These are phyloP conservation scores for Polymyxa betae DNA, from an alignment of 208 protist species.

Conservation along the genomic window DNA sequence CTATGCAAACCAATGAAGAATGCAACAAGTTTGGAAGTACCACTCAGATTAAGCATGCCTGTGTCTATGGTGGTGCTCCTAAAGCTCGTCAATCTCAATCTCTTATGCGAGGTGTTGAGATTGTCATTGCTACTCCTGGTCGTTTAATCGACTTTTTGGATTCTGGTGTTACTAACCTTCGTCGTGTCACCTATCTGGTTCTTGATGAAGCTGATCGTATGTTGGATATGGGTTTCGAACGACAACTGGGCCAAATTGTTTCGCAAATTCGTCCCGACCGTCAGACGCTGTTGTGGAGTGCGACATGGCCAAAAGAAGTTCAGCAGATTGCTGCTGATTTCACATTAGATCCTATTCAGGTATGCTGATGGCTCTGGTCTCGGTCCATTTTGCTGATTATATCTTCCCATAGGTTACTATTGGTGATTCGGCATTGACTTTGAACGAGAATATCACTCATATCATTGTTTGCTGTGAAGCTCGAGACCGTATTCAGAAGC, in stretches of 20 bases:
- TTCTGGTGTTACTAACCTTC: conserved; percentile 75
- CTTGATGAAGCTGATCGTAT: conserved; percentile 89
- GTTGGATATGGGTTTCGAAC: conserved; percentile 76
- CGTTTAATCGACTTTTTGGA: conserved; percentile 85
- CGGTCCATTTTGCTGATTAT: conserved; percentile 81
- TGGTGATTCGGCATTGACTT: conserved; percentile 23
- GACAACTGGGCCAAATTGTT: conserved; percentile 70
- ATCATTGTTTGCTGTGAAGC: conserved; percentile 43
- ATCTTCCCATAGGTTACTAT: conserved; percentile 85
- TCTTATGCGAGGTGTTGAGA: conserved; percentile 67
- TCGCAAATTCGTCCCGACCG: conserved; percentile 68
- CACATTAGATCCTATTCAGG: conserved; percentile 86
- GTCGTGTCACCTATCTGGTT: conserved; percentile 83
- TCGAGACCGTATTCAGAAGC: conserved; percentile 1
- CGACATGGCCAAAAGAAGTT: conserved; percentile 97
- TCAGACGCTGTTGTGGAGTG: conserved; percentile 97
- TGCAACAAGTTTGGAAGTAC: conserved; percentile 59
- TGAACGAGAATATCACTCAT: conserved; percentile 47
- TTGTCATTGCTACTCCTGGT: conserved; percentile 87
- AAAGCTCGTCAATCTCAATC: neutral
- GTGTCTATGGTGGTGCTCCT: conserved; percentile 36
- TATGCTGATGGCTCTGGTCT: conserved; percentile 75
- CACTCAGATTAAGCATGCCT: conserved; percentile 46
- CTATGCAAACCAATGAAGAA: conserved; percentile 72
- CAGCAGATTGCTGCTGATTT: conserved; percentile 91